phyloP scores from a whole-genome alignment of 768 basidiomycete genomes.

The Solioccasus polychromus region DNA sequence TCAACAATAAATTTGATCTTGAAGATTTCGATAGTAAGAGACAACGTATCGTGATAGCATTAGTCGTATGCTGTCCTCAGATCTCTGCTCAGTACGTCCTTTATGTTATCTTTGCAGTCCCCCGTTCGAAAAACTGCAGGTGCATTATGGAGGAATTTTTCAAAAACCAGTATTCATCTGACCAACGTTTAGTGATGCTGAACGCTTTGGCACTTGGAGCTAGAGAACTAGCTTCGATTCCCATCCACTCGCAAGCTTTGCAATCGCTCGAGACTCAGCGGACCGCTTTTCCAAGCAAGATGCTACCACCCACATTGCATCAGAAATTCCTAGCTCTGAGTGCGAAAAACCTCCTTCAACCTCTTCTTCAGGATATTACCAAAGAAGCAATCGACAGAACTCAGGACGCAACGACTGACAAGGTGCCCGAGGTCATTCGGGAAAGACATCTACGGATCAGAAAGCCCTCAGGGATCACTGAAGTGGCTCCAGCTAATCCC shows the following conservation, averaged over 20 bases:
- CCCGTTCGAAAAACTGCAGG: slow-evolving; percentile 38
- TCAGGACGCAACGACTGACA: slow-evolving; percentile 50
- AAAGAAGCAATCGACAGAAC: slow-evolving; percentile 60
- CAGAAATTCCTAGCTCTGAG: slow-evolving; percentile 53
- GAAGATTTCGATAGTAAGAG: slow-evolving; percentile 73
- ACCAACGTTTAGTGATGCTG: slow-evolving; percentile 81
- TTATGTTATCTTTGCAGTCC: not conserved
- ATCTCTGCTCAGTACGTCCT: slow-evolving; percentile 74
- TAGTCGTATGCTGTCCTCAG: slow-evolving; percentile 76
- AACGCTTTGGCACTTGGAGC: slow-evolving; percentile 86
- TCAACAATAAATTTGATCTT: slow-evolving; percentile 86
- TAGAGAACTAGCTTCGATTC: slow-evolving; percentile 68
- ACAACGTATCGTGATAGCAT: slow-evolving; percentile 73
- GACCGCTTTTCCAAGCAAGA: slow-evolving; percentile 77
- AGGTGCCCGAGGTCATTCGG: slow-evolving; percentile 60
- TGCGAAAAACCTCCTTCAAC: slow-evolving; percentile 45
- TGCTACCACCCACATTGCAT: slow-evolving; percentile 70
- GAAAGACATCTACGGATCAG: slow-evolving; percentile 73
- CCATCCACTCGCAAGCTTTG: slow-evolving; percentile 23
- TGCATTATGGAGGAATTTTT: slow-evolving; percentile 91
- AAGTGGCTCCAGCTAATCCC: slow-evolving; percentile 30
- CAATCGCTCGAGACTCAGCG: slow-evolving; percentile 32
- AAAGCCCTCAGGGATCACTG: slow-evolving; percentile 44
- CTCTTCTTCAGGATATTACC: slow-evolving; percentile 62
- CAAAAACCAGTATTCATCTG: slow-evolving; percentile 85